A percentile compares a stretch with the other conserved stretches of the same genome.
These are phyloP conservation scores for Linum trigynum DNA, from an alignment of 345 rosid genomes.

Conservation along the genomic window DNA sequence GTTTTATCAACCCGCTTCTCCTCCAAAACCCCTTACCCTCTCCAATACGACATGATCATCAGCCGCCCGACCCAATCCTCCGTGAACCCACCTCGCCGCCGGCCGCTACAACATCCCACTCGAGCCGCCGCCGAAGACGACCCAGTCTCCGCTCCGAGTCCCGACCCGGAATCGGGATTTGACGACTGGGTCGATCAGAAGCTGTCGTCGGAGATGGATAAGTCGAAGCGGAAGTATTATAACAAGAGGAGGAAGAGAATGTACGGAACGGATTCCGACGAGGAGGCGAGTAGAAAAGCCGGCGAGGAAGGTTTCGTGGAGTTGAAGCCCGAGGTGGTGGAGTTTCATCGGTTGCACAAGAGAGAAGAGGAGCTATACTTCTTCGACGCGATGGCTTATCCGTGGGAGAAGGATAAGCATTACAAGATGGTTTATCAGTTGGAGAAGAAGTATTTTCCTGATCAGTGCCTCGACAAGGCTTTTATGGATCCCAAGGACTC, in stretches of 20 bases:
- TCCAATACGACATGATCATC: constrained; percentile 81
- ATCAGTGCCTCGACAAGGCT: constrained; percentile 80
- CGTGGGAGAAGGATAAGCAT: constrained; percentile 96
- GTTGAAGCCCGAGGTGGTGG: constrained; percentile 73
- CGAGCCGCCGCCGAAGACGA: constrained; percentile 24
- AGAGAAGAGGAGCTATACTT: constrained; percentile 89
- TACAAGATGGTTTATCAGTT: constrained; percentile 93
- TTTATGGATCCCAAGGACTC: constrained; percentile 58
- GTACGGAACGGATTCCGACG: constrained; percentile 91
- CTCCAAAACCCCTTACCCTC: constrained; percentile 62
- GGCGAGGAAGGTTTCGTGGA: constrained; percentile 65
- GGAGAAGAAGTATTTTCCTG: constrained; percentile 95
- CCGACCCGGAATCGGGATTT: constrained; percentile 39
- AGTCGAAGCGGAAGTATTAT: constrained; percentile 79
- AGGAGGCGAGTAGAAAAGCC: constrained; percentile 34
- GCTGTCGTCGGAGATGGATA: constrained; percentile 59
- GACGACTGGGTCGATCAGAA: constrained; percentile 82
- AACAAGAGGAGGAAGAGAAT: constrained; percentile 69
- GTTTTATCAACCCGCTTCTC: constrained; percentile 35
- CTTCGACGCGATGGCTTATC: constrained; percentile 72
- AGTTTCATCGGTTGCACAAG: constrained; percentile 68
- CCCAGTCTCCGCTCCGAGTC: constrained; percentile 21
- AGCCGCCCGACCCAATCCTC: constrained; percentile 54
- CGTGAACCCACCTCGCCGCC: constrained; percentile 33
- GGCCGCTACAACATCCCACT: constrained; percentile 23